These are phyloP conservation scores for Lentinula guzmanii DNA, from an alignment of 768 basidiomycete genomes.

Conservation along the genomic window DNA sequence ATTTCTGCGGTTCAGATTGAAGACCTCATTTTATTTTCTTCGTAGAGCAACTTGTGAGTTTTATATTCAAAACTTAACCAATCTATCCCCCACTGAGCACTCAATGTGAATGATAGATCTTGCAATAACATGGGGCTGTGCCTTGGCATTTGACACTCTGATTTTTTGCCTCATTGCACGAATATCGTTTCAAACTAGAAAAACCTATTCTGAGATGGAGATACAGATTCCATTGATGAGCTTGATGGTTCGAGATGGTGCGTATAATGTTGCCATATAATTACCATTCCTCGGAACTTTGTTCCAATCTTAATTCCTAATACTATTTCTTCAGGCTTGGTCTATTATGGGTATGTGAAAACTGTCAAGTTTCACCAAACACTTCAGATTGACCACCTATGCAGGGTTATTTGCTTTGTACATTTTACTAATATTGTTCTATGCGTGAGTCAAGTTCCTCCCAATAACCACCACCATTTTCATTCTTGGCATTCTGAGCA, in stretches of 20 bases:
- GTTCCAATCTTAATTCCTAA: no score
- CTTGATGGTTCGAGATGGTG: slow-evolving; percentile 1
- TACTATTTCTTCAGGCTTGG: not conserved
- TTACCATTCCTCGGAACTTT: not conserved
- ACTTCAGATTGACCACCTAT: not conserved
- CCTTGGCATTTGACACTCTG: not conserved
- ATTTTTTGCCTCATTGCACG: not conserved
- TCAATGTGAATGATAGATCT: not conserved
- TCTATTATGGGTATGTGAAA: not conserved
- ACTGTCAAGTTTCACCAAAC: no score
- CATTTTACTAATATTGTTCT: not conserved
- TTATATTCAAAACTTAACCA: not conserved
- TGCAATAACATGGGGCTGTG: not conserved
- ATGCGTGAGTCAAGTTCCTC: not conserved
- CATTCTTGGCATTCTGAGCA: not conserved
- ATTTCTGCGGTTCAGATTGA: not conserved
- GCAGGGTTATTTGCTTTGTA: not conserved
- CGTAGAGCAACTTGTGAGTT: not conserved
- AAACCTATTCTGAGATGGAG: not conserved
- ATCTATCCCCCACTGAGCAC: no score
- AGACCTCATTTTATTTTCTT: not conserved
- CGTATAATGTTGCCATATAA: not conserved
- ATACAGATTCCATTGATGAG: not conserved
- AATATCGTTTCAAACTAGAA: not conserved
- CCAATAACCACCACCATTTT: not conserved